These are phyloP conservation scores for Fusarium hainanense DNA, from an alignment of 2,329 filamentous ascomycete genomes.

Conservation along the genomic window DNA sequence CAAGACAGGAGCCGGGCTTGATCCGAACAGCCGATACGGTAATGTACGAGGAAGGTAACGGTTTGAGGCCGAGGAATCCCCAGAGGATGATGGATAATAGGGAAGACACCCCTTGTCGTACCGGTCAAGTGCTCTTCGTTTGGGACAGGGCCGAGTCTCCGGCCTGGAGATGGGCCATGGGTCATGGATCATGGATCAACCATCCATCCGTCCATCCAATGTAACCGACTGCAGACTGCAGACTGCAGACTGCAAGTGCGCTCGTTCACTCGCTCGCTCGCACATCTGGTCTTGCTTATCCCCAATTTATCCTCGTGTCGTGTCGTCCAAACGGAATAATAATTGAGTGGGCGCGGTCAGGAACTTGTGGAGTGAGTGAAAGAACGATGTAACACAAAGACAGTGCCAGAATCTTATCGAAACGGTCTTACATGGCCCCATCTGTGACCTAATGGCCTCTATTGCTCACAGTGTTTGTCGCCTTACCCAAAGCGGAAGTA, in stretches of 20 bases:
- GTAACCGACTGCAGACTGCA: background rate
- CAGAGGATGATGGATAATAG: conserved; percentile 23
- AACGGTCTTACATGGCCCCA: background rate
- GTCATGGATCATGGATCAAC: conserved; percentile 15
- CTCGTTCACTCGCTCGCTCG: background rate
- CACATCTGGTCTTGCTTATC: conserved; percentile 8
- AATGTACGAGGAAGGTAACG: conserved; percentile 30
- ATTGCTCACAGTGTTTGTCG: conserved; percentile 29
- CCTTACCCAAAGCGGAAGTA: conserved; percentile 22
- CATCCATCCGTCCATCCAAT: conserved; percentile 14
- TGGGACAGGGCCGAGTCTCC: conserved; percentile 38
- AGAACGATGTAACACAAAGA: conserved; percentile 39
- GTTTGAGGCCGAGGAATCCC: conserved; percentile 16
- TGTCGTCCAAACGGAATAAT: conserved; percentile 32
- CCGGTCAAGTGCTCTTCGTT: conserved; percentile 31
- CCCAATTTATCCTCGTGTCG: conserved; percentile 27
- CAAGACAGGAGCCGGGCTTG: conserved; percentile 32
- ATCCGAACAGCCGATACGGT: conserved; percentile 42
- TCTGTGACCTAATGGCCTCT: background rate
- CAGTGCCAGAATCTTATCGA: conserved; percentile 16
- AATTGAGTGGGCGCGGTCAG: conserved; percentile 31
- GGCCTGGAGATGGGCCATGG: conserved; percentile 38
- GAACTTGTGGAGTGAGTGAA: conserved; percentile 40
- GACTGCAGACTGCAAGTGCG: background rate
- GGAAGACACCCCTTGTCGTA: conserved; percentile 26